Percentiles rank a stretch among this genome's conserved stretches.
phyloP scores from a whole-genome alignment of 2,329 filamentous ascomycete genomes.

The Hymenotorrendiella dingleyae region DNA sequence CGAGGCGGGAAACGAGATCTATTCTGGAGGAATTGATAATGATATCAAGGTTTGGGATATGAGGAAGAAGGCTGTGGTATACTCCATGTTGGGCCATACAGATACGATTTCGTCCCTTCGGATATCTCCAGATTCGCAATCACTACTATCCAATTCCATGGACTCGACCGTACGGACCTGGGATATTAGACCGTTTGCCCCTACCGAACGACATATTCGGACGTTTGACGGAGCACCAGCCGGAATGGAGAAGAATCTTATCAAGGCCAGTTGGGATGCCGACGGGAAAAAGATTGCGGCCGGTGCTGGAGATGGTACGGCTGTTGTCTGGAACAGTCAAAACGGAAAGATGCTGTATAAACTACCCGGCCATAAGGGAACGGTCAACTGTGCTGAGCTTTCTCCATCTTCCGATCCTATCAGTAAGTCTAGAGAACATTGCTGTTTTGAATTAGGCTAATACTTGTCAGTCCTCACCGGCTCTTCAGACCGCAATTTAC shows the following conservation, averaged over 20 bases:
- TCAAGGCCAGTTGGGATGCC: constrained; percentile 83
- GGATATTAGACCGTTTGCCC: constrained; percentile 94
- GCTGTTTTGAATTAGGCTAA: constrained; percentile 14
- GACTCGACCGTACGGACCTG: constrained; percentile 92
- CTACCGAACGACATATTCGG: constrained; percentile 74
- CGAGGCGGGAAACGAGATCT: constrained; percentile 92
- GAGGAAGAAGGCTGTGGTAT: constrained; percentile 81
- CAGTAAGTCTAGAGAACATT: constrained; percentile 52
- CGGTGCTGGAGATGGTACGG: constrained; percentile 84
- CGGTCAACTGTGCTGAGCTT: constrained; percentile 92
- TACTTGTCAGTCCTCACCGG: constrained; percentile 66
- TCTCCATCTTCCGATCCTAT: constrained; percentile 79
- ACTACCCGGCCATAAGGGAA: constrained; percentile 89
- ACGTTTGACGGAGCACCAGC: constrained; percentile 89
- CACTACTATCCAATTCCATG: constrained; percentile 84
- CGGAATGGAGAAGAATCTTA: constrained; percentile 86
- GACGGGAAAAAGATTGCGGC: constrained; percentile 82
- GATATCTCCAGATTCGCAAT: constrained; percentile 90
- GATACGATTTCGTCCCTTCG: constrained; percentile 88
- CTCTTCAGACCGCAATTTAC: constrained; percentile 80
- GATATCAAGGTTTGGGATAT: constrained; percentile 97
- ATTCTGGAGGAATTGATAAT: constrained; percentile 91
- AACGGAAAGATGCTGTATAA: constrained; percentile 92
- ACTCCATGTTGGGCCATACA: constrained; percentile 81
- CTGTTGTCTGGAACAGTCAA: constrained; percentile 83